Base-by-base conservation (phyloP, 2,329 filamentous ascomycete species). In the Colletotrichum spinosum region DNA sequence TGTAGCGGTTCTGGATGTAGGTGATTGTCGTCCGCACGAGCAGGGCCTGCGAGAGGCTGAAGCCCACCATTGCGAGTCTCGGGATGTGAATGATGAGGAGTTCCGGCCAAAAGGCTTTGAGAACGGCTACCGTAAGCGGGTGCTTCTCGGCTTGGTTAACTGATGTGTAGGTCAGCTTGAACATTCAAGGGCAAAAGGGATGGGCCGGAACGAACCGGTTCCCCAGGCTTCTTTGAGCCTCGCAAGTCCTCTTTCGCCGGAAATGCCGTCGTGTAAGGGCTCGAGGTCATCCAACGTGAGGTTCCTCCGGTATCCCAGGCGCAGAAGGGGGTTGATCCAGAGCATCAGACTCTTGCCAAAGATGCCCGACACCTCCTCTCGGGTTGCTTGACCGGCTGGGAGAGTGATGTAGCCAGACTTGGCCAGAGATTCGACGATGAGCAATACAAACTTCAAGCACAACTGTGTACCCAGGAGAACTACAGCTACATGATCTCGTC, bases 41-140 rank as follows among this genome's bases (percentile, higher is more conserved):
- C 25, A 84, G 79, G 0, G 82, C 81, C 37, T 84, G 82, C 4
- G 77, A 74, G 52, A 83, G 81, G 8, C 70, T 77, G 68, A 84
- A 81, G 5, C 70, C 80, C 1, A 75, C 70, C 45, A 72, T 72
- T 1, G 69, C 69, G 35, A 76, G n/a, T 2, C 75, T 72, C 1
- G 75, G 74, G 4, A 73, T 62, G 8, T 69, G 64, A n/a, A 75
- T 74, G 5, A 69, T 55, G 1, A 74, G 42, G 1, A 84, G 39
- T 7, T 65, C 56, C 13, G 33, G 13, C 8, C 10, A 49, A n/a
- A 60, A 65, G 0, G 56, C 39, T 2, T 54, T 60, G 2, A 65
- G 8, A 8, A 60, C 56, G 1, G 61, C 45, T 0, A 65, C 0
- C 0, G 13, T 38, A 2, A 65, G 50, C 4, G 61, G 49, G 17